Percentiles rank a stretch among this genome's conserved stretches.
These are phyloP conservation scores for Austropuccinia psidii DNA, from an alignment of 1,284 basidiomycete genomes.

Conservation along the genomic window DNA sequence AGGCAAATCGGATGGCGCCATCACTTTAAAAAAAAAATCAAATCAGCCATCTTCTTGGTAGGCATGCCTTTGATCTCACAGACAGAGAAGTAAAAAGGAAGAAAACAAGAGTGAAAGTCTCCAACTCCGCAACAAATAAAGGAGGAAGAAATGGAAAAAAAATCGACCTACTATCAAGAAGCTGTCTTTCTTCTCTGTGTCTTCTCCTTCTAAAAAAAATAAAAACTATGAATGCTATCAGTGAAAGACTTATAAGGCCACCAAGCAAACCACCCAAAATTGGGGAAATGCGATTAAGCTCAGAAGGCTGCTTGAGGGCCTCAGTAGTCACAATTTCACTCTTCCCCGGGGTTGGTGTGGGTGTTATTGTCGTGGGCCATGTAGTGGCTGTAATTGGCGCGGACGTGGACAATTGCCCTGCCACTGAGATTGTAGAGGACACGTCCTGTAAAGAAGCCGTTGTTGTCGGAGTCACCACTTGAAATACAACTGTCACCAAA, in stretches of 20 bases:
- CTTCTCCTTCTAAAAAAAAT: not conserved
- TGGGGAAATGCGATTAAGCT: not conserved
- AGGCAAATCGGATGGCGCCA: constrained; percentile 5
- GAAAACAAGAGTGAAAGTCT: not conserved
- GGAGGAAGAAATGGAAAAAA: not conserved
- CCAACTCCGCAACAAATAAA: not conserved
- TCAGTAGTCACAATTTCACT: not conserved
- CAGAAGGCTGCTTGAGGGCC: not conserved
- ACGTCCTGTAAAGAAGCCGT: too few species aligned
- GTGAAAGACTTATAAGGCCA: not conserved
- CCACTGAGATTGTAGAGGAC: too few species aligned
- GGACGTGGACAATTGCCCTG: too few species aligned
- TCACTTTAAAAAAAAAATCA: constrained; percentile 1
- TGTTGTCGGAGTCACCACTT: too few species aligned
- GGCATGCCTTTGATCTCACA: not conserved
- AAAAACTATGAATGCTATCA: not conserved
- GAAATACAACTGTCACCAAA: too few species aligned
- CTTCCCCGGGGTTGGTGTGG: too few species aligned
- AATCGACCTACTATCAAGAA: not conserved
- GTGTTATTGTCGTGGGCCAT: too few species aligned
- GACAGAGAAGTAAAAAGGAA: not conserved
- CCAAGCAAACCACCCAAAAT: not conserved
- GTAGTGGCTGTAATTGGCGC: too few species aligned
- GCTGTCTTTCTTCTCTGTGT: not conserved
- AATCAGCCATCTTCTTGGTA: not conserved